phyloP scores from a whole-genome alignment of 345 rosid genomes.

The Populus davidiana region DNA sequence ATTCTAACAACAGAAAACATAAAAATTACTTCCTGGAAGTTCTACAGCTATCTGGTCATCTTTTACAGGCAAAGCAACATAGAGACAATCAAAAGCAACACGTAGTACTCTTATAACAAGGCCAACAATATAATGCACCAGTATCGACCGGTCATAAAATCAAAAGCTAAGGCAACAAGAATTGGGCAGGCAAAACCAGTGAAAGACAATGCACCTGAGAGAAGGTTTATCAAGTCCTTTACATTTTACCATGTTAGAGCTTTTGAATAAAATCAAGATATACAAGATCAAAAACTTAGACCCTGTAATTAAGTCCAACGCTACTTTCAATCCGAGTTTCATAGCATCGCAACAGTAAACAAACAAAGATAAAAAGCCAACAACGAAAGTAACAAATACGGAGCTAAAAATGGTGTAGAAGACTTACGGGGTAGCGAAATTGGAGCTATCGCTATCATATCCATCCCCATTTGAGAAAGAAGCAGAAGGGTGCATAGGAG shows the following conservation, averaged over 20 bases:
- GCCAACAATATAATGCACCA: background rate
- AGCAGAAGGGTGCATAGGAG: slow-evolving; percentile 37
- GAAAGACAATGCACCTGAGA: background rate
- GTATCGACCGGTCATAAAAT: background rate
- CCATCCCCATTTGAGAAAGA: slow-evolving; percentile 58
- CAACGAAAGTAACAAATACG: background rate
- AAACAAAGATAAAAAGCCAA: background rate
- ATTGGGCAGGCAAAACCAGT: background rate
- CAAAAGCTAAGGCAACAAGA: background rate
- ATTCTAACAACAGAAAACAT: background rate
- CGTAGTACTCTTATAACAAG: background rate
- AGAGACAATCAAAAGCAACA: background rate
- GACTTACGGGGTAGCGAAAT: slow-evolving; percentile 55
- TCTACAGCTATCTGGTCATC: background rate
- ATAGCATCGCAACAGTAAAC: background rate
- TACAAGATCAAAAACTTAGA: background rate
- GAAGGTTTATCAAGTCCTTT: background rate
- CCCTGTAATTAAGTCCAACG: background rate
- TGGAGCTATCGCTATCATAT: slow-evolving; percentile 72
- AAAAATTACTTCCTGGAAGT: background rate
- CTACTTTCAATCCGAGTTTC: background rate
- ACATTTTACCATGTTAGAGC: background rate
- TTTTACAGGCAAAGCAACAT: background rate
- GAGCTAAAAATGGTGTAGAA: background rate
- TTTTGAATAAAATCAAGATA: background rate